Evolutionary conservation across 805 yeast species (phyloP), one percentile per base, ranked within the genome.

Genomic region (Candida boidinii): DNA sequence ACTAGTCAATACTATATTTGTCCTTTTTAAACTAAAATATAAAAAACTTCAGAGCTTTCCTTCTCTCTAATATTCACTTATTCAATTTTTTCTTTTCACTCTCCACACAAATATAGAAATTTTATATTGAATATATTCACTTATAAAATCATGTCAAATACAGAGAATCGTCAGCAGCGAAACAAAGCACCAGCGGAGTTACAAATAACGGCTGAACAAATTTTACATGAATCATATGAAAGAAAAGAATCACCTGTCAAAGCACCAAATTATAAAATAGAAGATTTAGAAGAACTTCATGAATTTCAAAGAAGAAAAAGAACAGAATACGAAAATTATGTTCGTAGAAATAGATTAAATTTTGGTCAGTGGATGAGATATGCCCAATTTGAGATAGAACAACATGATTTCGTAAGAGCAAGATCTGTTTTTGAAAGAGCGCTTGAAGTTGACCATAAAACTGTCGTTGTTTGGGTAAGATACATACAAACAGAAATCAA

Each of bases 381-480:
- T 54, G 97, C 96, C 0, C 72, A 70, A 37, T 85, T 87, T 73
- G 98, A 90, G 55, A 53, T 78, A 4, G 81, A 80, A 5, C 90
- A 84, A 44, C 79, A 76, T 38, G 95, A 90, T 48, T 66, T 72
- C 39, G 65, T 72, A 14, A 64, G 96, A 16, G 95, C 94, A 0
- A 63, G 97, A 35, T 83, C 96, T 0, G 66, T 92, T 5, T 82
- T 81, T 57, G 98, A 90, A 53, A 65, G 97, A 32, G 94, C 95
- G 0, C 52, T 90, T 21, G 80, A 76, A 33, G 85, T 84, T 7
- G 81, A 85, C 46, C 70, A 74, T 12, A 73, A 77, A 19, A 76
- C 79, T 50, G 76, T 88, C 2, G 87, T 94, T 5, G 54, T 90
- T 31, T 90, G 98, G 97, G 64, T 79, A 4, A 68, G 84, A 15